phyloP scores from a whole-genome alignment of 768 basidiomycete species.

The Tricholoma furcatifolium region DNA sequence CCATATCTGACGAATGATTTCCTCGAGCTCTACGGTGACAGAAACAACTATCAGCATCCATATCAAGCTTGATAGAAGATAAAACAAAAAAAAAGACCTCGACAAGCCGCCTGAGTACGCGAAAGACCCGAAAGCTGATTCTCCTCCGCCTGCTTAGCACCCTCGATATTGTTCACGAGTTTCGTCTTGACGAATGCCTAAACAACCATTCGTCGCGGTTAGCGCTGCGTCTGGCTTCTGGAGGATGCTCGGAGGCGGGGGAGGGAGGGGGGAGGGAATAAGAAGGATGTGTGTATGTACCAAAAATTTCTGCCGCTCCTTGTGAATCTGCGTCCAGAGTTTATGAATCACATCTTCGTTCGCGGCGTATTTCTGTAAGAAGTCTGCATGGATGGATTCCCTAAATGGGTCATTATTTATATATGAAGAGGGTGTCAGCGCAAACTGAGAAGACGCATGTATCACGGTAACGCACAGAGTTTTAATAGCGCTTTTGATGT shows the following conservation, averaged over 20 bases:
- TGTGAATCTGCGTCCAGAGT: conserved; percentile 20
- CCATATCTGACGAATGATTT: conserved; percentile 16
- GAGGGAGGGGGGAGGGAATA: not conserved
- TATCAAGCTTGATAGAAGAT: not conserved
- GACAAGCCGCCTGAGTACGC: conserved; percentile 17
- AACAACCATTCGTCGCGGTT: not conserved
- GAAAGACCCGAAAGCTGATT: conserved; percentile 19
- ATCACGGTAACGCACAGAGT: conserved; percentile 13
- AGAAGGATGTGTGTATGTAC: conserved; percentile 7
- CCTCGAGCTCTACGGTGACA: conserved; percentile 12
- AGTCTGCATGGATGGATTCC: conserved; percentile 19
- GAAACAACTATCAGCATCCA: conserved; percentile 1
- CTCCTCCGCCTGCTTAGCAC: conserved; percentile 11
- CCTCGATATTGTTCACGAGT: conserved; percentile 9
- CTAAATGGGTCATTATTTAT: too few relatives aligned
- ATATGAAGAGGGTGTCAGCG: not conserved
- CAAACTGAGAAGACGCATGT: not conserved
- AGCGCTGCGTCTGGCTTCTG: not conserved
- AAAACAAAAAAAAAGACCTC: conserved; percentile 8
- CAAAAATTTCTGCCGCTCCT: conserved; percentile 22
- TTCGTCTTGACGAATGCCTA: conserved; percentile 11
- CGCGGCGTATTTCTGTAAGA: conserved; percentile 22
- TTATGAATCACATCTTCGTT: conserved; percentile 23
- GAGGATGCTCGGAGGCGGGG: too few relatives aligned
- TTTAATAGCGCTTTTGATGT: conserved; percentile 8